Evolutionary conservation across 2,329 filamentous ascomycete species (phyloP).

Genomic region (Paecilomyces niveus): DNA sequence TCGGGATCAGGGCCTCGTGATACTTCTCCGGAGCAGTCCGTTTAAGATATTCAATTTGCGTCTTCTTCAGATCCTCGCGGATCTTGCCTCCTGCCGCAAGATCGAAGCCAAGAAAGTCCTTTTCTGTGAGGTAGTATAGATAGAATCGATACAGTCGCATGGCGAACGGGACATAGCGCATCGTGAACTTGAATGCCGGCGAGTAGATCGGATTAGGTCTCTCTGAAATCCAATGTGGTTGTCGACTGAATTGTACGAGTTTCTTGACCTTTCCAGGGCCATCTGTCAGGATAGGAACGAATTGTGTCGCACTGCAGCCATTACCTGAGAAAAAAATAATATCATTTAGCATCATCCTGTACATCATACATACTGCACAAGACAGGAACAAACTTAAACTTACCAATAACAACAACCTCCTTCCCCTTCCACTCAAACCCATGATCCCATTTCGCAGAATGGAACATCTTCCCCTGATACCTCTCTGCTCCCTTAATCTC

Average conservation of each 20-base stretch:
- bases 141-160: too few species aligned
- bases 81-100: slow-evolving; percentile 30
- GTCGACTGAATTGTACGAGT: too few species aligned
- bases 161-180: too few species aligned
- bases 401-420: slow-evolving; percentile 32
- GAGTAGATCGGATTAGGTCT: too few species aligned
- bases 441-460: slow-evolving; percentile 38
- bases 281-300: too few species aligned
- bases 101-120: slow-evolving; percentile 37
- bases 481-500: slow-evolving; percentile 21
- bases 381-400: slow-evolving; percentile 4
- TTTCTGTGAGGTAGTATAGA: slow-evolving; percentile 39
- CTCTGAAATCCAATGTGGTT: too few species aligned
- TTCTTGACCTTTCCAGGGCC: too few species aligned
- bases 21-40: slow-evolving; percentile 37
- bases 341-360: slow-evolving; percentile 11
- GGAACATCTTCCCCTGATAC: slow-evolving; percentile 31
- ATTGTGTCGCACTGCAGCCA: too few species aligned
- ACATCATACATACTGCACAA: not conserved
- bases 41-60: slow-evolving; percentile 38
- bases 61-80: slow-evolving; percentile 28
- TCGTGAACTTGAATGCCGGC: too few species aligned
- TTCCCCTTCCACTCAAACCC: slow-evolving; percentile 30
- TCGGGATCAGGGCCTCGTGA: slow-evolving; percentile 37
- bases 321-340: too few species aligned